Evolutionary conservation across 2,329 filamentous ascomycete species (phyloP).

Genomic region (Hymenoscyphus scutula): DNA sequence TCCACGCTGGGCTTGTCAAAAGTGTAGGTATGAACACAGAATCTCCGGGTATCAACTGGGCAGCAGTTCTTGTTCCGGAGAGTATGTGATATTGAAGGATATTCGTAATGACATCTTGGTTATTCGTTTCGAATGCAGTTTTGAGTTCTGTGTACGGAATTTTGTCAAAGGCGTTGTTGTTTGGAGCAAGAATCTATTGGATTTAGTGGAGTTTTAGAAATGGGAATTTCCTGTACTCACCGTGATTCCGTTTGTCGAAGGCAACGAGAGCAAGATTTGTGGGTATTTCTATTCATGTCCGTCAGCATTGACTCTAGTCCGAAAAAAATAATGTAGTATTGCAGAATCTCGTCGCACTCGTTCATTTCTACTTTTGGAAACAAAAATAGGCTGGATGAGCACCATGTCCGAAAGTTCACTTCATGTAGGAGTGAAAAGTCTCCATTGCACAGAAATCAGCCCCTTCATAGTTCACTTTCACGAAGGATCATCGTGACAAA

Average conservation of each 20-base stretch:
- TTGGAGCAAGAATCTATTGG: conserved; percentile 40
- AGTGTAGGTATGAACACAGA: conserved; percentile 46
- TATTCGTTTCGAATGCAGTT: conserved; percentile 31
- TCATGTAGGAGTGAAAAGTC: background rate
- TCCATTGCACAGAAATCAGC: conserved; percentile 1
- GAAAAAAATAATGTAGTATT: background rate
- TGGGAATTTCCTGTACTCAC: conserved; percentile 35
- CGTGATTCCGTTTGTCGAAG: conserved; percentile 45
- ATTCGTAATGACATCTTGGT: conserved; percentile 40
- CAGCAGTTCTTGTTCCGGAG: conserved; percentile 32
- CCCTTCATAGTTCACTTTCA: background rate
- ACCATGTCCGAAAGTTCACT: background rate
- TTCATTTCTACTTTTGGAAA: background rate
- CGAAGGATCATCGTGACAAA: background rate
- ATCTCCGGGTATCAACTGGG: conserved; percentile 33
- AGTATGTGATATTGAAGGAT: conserved; percentile 39
- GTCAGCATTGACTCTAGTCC: conserved; percentile 13
- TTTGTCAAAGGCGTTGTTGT: conserved; percentile 38
- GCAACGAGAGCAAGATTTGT: conserved; percentile 44
- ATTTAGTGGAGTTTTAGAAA: conserved; percentile 2
- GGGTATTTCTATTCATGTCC: conserved; percentile 43
- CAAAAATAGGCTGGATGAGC: background rate
- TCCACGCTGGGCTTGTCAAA: conserved; percentile 43
- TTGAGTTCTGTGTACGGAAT: conserved; percentile 38
- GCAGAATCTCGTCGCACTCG: background rate